Evolutionary conservation across 139 green algal species (phyloP).

Genomic region (Eudorina sp.): DNA sequence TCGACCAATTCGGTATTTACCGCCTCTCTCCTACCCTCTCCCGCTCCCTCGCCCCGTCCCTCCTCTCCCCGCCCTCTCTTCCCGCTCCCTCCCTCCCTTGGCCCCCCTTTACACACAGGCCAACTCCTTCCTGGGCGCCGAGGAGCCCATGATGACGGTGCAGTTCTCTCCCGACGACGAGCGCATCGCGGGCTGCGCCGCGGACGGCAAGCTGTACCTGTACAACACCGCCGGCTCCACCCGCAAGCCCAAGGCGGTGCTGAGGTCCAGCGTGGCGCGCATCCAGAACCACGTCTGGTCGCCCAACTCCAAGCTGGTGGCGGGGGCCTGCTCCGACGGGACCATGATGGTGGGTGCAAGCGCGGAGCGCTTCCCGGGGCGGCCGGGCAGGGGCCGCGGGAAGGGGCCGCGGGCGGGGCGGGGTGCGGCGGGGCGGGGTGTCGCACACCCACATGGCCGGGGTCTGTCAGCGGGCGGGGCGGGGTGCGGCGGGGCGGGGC

Average conservation of each 20-base stretch:
- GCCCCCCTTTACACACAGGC: slow-evolving; percentile 8
- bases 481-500: slow-evolving; percentile 23
- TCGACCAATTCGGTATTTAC: too few relatives aligned
- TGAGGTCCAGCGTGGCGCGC: slow-evolving; percentile 53
- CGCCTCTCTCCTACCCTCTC: too few relatives aligned
- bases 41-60: not conserved
- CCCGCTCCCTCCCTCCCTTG: too few relatives aligned
- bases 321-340: slow-evolving; percentile 55
- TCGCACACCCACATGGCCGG: slow-evolving; percentile 73
- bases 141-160: slow-evolving; percentile 62
- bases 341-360: slow-evolving; percentile 53
- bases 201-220: slow-evolving; percentile 62
- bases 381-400: not conserved
- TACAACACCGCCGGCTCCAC: slow-evolving; percentile 28
- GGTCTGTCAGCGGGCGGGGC: not conserved
- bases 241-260: slow-evolving; percentile 54
- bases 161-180: slow-evolving; percentile 65
- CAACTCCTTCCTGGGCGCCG: slow-evolving; percentile 53
- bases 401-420: not conserved
- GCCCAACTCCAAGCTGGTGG: slow-evolving; percentile 65
- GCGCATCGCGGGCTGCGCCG: slow-evolving; percentile 41
- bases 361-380: too few relatives aligned
- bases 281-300: slow-evolving; percentile 58
- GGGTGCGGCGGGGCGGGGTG: slow-evolving; percentile 26
- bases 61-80: not conserved